These are phyloP conservation scores for Aspergillus saccharolyticus DNA, from an alignment of 495 filamentous ascomycete genomes.

Conservation along the genomic window DNA sequence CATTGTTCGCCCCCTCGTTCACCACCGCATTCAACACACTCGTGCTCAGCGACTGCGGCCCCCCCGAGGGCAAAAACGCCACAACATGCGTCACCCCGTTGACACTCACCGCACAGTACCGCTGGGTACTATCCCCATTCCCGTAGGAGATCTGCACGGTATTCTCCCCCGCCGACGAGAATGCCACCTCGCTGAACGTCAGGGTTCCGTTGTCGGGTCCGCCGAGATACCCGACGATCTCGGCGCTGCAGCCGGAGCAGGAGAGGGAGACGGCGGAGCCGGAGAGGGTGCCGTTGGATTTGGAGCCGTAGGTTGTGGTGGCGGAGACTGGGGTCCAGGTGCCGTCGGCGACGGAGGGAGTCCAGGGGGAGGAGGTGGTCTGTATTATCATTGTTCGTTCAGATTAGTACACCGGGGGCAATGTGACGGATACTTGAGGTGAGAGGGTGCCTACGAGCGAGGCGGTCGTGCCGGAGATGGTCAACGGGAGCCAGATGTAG, in stretches of 20 bases:
- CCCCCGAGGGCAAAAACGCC: slow-evolving; percentile 9
- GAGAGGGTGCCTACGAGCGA: slow-evolving; percentile 2
- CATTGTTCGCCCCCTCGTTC: slow-evolving; percentile 1
- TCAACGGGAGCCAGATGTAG: slow-evolving; percentile 64
- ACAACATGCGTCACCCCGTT: slow-evolving; percentile 8
- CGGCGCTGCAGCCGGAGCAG: slow-evolving; percentile 7
- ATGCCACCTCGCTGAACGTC: background rate
- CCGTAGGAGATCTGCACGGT: slow-evolving; percentile 10
- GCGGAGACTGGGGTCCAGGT: background rate
- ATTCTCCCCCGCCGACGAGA: background rate
- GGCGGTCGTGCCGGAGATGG: slow-evolving; percentile 50
- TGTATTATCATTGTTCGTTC: background rate
- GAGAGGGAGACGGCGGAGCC: background rate
- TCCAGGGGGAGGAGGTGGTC: slow-evolving; percentile 1
- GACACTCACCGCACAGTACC: slow-evolving; percentile 11
- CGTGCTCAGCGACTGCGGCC: background rate
- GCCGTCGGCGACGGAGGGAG: background rate
- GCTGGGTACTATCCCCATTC: slow-evolving; percentile 11
- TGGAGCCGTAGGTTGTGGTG: background rate
- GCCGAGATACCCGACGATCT: slow-evolving; percentile 13
- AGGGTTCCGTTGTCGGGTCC: slow-evolving; percentile 10
- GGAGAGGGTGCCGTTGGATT: slow-evolving; percentile 1
- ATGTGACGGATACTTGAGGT: background rate
- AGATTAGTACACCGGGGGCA: background rate
- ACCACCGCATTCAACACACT: slow-evolving; percentile 4